Evolutionary conservation across 2,329 filamentous ascomycete species (phyloP).

Genomic region (Ophiostoma triangulosporum): DNA sequence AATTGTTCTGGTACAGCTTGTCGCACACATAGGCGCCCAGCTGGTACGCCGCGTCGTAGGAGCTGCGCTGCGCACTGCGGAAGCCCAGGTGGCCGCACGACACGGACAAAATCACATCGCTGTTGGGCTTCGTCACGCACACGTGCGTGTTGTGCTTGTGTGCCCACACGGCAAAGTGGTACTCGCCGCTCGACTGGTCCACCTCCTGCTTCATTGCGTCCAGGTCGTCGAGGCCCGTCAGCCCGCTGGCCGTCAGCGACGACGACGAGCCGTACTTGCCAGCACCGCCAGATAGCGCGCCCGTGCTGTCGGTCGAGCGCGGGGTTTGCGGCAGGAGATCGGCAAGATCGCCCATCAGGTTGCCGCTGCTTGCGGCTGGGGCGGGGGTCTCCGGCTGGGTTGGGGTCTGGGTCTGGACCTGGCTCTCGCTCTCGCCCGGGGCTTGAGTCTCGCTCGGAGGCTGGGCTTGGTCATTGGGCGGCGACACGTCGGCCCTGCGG

Average conservation of each 20-base stretch:
- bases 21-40: slow-evolving; percentile 71
- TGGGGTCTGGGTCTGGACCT: background rate
- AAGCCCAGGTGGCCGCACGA: slow-evolving; percentile 88
- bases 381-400: background rate
- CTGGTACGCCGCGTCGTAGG: slow-evolving; percentile 89
- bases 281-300: background rate
- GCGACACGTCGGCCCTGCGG: slow-evolving; percentile 2
- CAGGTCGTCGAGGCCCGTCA: slow-evolving; percentile 8
- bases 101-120: slow-evolving; percentile 65
- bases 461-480: background rate
- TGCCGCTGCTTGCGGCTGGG: slow-evolving; percentile 5
- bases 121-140: slow-evolving; percentile 72
- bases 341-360: slow-evolving; percentile 13
- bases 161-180: slow-evolving; percentile 76
- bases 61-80: slow-evolving; percentile 62
- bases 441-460: too few species aligned
- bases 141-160: slow-evolving; percentile 94
- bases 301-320: background rate
- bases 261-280: background rate
- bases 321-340: slow-evolving; percentile 10
- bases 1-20: slow-evolving; percentile 69
- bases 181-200: slow-evolving; percentile 35
- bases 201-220: slow-evolving; percentile 14
- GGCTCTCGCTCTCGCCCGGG: too few species aligned
- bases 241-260: background rate